A percentile compares a stretch with the other conserved stretches of the same genome.
Conservation (phyloP, 192 early-diverging fungal species). For the Chytriomyces sp. region DNA sequence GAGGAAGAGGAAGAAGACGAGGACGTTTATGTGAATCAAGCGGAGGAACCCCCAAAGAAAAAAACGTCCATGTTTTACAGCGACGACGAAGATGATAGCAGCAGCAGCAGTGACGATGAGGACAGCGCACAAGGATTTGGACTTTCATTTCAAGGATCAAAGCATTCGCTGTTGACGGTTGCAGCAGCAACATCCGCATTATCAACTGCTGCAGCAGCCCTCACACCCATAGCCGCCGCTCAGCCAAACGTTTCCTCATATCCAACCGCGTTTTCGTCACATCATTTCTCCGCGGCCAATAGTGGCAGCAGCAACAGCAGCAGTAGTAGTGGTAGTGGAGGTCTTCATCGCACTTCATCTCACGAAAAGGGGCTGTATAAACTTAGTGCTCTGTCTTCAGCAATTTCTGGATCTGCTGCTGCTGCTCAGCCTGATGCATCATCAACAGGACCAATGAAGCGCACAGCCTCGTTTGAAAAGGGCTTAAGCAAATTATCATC, state of each 20-base stretch:
- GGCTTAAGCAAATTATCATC: constrained; percentile 17
- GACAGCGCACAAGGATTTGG: neutral
- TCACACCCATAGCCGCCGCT: neutral
- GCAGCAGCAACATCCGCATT: too few relatives aligned
- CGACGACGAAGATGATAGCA: constrained; percentile 8
- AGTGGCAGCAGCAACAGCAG: neutral
- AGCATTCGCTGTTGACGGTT: neutral
- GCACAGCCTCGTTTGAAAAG: constrained; percentile 28
- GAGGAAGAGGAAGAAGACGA: constrained; percentile 5
- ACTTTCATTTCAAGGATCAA: constrained; percentile 3
- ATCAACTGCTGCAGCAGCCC: neutral
- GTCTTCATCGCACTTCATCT: constrained; percentile 18
- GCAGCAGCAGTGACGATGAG: constrained; percentile 7
- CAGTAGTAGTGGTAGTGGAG: neutral
- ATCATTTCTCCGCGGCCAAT: too few relatives aligned
- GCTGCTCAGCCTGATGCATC: neutral
- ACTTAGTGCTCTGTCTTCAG: constrained; percentile 9
- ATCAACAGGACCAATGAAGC: neutral
- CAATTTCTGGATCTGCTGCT: neutral
- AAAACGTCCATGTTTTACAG: neutral
- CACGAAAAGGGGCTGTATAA: constrained; percentile 25
- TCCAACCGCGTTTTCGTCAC: too few relatives aligned
- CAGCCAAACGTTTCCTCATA: neutral
- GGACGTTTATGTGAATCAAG: neutral
- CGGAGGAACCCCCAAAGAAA: constrained; percentile 1